phyloP scores from a whole-genome alignment of 768 basidiomycete species.

The Collybia mongolica region DNA sequence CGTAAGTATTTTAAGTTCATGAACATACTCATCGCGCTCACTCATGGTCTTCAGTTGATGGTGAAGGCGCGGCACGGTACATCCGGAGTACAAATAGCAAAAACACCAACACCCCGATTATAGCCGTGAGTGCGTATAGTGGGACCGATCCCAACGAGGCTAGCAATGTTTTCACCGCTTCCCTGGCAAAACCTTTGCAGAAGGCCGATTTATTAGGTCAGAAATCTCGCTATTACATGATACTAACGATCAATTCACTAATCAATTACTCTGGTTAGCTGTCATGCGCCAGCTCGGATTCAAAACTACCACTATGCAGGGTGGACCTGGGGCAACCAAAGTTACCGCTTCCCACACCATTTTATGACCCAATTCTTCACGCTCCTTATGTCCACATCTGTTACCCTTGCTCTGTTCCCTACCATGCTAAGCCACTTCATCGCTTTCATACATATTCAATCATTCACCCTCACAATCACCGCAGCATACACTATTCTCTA shows the following conservation, averaged over 20 bases:
- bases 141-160: conserved; percentile 62
- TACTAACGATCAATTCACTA: not conserved
- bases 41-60: conserved; percentile 61
- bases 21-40: not conserved
- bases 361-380: conserved; percentile 32
- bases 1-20: conserved; percentile 47
- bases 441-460: conserved; percentile 35
- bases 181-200: conserved; percentile 86
- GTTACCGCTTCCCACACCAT: conserved; percentile 40
- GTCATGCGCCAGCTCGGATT: conserved; percentile 88
- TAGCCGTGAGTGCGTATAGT: conserved; percentile 89
- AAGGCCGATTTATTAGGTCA: conserved; percentile 77
- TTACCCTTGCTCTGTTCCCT: conserved; percentile 24
- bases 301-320: conserved; percentile 76
- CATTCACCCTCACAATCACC: conserved; percentile 32
- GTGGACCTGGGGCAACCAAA: conserved; percentile 49
- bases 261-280: conserved; percentile 22
- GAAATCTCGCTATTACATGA: conserved; percentile 8
- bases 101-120: conserved; percentile 90
- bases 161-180: conserved; percentile 74
- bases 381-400: conserved; percentile 24
- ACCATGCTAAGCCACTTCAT: conserved; percentile 27
- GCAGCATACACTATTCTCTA: conserved; percentile 32
- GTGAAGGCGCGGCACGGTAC: conserved; percentile 94
- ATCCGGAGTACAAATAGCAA: conserved; percentile 97